Base-by-base conservation (phyloP, 2,329 filamentous ascomycete genomes). In the Coniochaeta hoffmannii region DNA sequence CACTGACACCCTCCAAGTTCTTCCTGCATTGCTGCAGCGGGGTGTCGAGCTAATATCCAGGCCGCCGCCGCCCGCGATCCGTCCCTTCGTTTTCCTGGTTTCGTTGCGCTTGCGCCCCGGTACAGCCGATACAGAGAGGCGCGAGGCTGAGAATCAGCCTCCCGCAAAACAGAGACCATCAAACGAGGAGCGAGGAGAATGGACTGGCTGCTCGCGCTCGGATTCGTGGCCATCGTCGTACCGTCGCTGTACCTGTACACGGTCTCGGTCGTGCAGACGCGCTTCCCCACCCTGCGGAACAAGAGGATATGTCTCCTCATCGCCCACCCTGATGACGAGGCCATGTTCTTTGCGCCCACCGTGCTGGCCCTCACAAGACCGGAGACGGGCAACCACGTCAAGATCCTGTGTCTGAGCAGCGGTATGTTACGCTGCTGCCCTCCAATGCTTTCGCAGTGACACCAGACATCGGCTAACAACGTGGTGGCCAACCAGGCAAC, bases 291-390 rank as follows among this genome's bases (percentile, higher is more conserved):
- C 46, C 76, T 97, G 60, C 78, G 77, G 63, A 87, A 90, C 75
- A 95, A 96, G 79, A 85, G 89, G 66, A 90, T 99, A 67, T 88
- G 89, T 68, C 81, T 99, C 54, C 78, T 99, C 55, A 97, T 99
- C 66, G 94, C 94, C 22, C 94, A 99, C 73, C 94, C 94, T 0
- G 94, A 99, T 72, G 94, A 99, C 66, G 94, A 99, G 76, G 94
- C 93, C 70, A 99, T 99, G 94, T 99, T 99, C 79, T 99, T 99
- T 73, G 85, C 91, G 60, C 94, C 94, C 0, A 89, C 90, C 0
- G 78, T 97, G 14, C 79, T 95, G 63, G 85, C 89, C n/a, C 81
- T 99, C 56, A 93, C 91, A 17, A 78, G 82, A 14, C 90, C 90
- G 4, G 83, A 86, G 57, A 78, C 87, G 19, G 88, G 89, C 4